Conservation (phyloP, 306 rosid genomes). For the Medicago truncatula region DNA sequence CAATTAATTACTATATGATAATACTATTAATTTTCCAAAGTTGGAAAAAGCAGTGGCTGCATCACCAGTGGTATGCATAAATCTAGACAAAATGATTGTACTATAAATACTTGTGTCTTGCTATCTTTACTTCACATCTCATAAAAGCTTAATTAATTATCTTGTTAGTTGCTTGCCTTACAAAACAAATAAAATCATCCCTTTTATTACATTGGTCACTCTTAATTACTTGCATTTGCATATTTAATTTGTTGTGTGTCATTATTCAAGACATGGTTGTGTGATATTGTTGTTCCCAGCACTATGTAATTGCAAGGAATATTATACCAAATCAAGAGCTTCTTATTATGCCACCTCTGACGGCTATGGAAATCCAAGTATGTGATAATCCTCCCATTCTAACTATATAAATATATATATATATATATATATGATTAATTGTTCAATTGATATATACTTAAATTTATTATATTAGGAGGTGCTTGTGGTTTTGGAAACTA, state of each 20-base stretch:
- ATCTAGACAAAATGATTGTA: neutral
- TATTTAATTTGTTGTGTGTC: no score
- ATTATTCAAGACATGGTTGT: no score
- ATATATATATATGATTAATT: neutral
- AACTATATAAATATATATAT: no score
- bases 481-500: slow-evolving; percentile 87
- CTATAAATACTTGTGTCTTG: neutral
- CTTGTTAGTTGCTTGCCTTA: neutral
- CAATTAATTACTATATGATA: no score
- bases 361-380: slow-evolving; percentile 75
- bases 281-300: slow-evolving; percentile 68
- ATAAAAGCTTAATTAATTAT: no score
- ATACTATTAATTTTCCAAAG: no score
- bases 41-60: neutral
- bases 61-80: slow-evolving; percentile 16
- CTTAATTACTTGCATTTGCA: neutral
- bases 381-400: no score
- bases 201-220: neutral
- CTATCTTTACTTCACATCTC: no score
- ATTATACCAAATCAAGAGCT: slow-evolving; percentile 67
- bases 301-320: slow-evolving; percentile 56
- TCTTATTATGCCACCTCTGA: slow-evolving; percentile 82
- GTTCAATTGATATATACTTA: neutral
- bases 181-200: no score
- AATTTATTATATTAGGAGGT: slow-evolving; percentile 55